These are phyloP conservation scores for Cyclotella kingstonii DNA, from an alignment of 108 stramenopile species.

Conservation along the genomic window DNA sequence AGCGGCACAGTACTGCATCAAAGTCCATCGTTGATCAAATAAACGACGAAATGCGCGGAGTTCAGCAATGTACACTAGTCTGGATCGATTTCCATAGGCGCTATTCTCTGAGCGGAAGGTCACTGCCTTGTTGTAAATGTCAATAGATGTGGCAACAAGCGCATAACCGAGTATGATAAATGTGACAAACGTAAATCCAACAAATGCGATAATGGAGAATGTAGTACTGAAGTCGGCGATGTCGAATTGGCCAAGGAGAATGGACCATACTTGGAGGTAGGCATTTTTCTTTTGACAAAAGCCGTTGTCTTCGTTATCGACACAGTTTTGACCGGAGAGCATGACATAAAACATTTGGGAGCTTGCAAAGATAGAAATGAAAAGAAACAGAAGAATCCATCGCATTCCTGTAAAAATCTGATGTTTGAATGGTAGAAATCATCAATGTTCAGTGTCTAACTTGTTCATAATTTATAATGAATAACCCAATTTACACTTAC, in stretches of 20 bases:
- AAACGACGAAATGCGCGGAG: constrained; percentile 46
- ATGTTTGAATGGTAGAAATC: neutral
- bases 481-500: constrained; percentile 12
- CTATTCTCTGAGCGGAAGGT: constrained; percentile 49
- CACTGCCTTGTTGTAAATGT: constrained; percentile 44
- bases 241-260: constrained; percentile 46
- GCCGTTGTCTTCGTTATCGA: constrained; percentile 33
- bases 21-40: constrained; percentile 50
- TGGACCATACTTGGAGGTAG: constrained; percentile 48
- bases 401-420: constrained; percentile 42
- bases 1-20: constrained; percentile 51
- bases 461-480: neutral
- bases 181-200: constrained; percentile 36
- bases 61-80: constrained; percentile 49
- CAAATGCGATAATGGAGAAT: constrained; percentile 44
- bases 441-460: neutral
- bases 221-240: constrained; percentile 30
- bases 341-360: constrained; percentile 53
- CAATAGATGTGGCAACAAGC: constrained; percentile 44
- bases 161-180: constrained; percentile 42
- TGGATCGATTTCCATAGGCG: constrained; percentile 43
- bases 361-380: constrained; percentile 42
- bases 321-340: constrained; percentile 45
- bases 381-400: constrained; percentile 45
- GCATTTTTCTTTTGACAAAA: constrained; percentile 42